Evolutionary conservation across 306 rosid species (phyloP), one percentile per base, ranked within the genome.

Genomic region (Lagenaria siceraria): DNA sequence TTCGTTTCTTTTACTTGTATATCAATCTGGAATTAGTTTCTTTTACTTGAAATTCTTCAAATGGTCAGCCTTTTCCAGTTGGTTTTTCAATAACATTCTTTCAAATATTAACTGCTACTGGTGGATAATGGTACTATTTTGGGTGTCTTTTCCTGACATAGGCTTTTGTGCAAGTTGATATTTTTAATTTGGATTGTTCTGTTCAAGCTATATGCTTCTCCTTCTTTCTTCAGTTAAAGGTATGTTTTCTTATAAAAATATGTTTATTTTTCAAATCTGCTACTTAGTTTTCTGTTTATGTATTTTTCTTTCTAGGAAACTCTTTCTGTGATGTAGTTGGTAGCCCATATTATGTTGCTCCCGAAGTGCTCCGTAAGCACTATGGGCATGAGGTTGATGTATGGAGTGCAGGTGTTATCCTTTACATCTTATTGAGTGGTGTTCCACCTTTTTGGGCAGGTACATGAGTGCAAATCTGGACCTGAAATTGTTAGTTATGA

Each of bases 371-470:
- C 89, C 68, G 84, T 79, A 90, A 90, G 85, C 77, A 81, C 59
- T 92, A 92, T 81, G 98, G 96, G 84, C 98, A 89, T 22, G 91
- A 90, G 81, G 89, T 82, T 38, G 98, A 92, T 79, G 98, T 92
- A 58, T 92, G 98, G 98, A 92, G 98, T 85, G 98, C 92, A 75
- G 98, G 98, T 76, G 96, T 92, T 29, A 92, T 92, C 79, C 94
- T 92, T 27, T 92, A 92, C 87, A 92, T 92, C 83, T 85, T 92
- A 77, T 60, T 92, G 43, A 92, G 96, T 76, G 98, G 98, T 7
- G 96, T 92, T 36, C 98, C 98, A 72, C 98, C 98, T 77, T 92
- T 92, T 79, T 92, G 98, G 96, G 98, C 94, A 63, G 98, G 98
- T 92, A 85, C 14, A 70, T 64, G 38, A 86, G 73, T 58, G 27